Conservation (phyloP, 768 basidiomycete species). For the Holtermannia corniformis region DNA sequence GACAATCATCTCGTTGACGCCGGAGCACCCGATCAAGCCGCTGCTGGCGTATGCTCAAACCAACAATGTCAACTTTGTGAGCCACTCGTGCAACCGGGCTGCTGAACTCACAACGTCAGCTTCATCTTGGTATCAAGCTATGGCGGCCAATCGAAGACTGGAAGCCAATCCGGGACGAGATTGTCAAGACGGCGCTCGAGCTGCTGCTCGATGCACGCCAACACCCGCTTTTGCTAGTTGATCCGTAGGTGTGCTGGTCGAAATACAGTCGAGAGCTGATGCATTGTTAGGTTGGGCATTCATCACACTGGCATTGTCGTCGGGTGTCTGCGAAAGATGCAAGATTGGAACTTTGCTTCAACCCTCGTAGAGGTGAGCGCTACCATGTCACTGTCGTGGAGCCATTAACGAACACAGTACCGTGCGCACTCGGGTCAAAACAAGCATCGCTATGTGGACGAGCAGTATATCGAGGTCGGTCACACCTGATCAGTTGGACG, state of each 20-base stretch:
- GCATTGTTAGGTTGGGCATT: conserved; percentile 23
- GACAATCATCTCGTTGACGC: conserved; percentile 34
- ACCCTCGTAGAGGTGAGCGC: conserved; percentile 31
- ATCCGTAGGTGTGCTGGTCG: conserved; percentile 24
- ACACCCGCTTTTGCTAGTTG: conserved; percentile 29
- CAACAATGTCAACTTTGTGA: conserved; percentile 32
- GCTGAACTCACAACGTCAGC: conserved; percentile 8
- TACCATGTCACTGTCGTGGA: background rate
- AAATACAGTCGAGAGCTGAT: background rate
- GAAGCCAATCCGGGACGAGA: conserved; percentile 36
- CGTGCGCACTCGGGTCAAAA: conserved; percentile 32
- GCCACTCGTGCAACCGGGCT: conserved; percentile 6
- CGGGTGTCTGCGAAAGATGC: conserved; percentile 29
- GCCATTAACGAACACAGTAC: conserved; percentile 15
- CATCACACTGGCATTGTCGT: conserved; percentile 36
- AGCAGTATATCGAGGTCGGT: conserved; percentile 39
- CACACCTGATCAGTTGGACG: background rate
- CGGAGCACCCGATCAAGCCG: conserved; percentile 35
- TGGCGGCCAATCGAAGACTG: conserved; percentile 29
- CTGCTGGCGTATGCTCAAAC: conserved; percentile 18
- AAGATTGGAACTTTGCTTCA: conserved; percentile 38
- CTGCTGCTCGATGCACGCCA: conserved; percentile 20
- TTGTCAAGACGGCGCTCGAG: conserved; percentile 34
- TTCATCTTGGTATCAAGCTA: conserved; percentile 30
- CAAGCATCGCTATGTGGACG: conserved; percentile 34